These are phyloP conservation scores for Nothopassalora personata DNA, from an alignment of 2,329 filamentous ascomycete genomes.

Conservation along the genomic window DNA sequence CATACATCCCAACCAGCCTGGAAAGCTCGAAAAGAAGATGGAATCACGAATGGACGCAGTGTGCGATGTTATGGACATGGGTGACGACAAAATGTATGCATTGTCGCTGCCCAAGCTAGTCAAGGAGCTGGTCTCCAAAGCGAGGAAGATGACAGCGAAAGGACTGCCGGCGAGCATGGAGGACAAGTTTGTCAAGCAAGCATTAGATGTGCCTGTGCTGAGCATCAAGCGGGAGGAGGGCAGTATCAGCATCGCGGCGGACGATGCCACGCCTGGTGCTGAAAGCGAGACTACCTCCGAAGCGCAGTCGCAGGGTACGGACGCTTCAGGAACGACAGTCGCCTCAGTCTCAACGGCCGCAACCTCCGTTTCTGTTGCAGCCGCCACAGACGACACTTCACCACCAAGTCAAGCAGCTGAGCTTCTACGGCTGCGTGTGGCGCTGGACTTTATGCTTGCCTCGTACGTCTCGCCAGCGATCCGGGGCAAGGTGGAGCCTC, in stretches of 20 bases:
- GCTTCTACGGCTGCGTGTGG: slow-evolving; percentile 60
- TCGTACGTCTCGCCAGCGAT: slow-evolving; percentile 53
- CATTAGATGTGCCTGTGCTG: slow-evolving; percentile 70
- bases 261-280: slow-evolving; percentile 20
- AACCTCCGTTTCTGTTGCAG: slow-evolving; percentile 29
- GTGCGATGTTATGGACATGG: slow-evolving; percentile 81
- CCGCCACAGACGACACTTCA: slow-evolving; percentile 10
- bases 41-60: slow-evolving; percentile 57
- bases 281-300: slow-evolving; percentile 11
- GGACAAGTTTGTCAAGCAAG: slow-evolving; percentile 71
- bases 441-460: slow-evolving; percentile 60
- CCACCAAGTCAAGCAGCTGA: slow-evolving; percentile 41
- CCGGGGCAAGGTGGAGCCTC: slow-evolving; percentile 39
- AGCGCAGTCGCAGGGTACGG: slow-evolving; percentile 22
- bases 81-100: slow-evolving; percentile 80
- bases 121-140: slow-evolving; percentile 63
- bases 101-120: slow-evolving; percentile 68
- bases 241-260: slow-evolving; percentile 28
- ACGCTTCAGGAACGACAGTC: slow-evolving; percentile 22
- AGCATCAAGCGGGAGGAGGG: slow-evolving; percentile 58
- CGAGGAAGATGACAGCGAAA: slow-evolving; percentile 57
- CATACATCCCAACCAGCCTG: slow-evolving; percentile 31
- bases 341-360: slow-evolving; percentile 21
- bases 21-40: slow-evolving; percentile 41
- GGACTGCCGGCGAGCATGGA: slow-evolving; percentile 77